A percentile compares a stretch with the other conserved stretches of the same genome.
Evolutionary conservation across 768 basidiomycete species (phyloP).

Genomic region (Phanerochaete sordida): DNA sequence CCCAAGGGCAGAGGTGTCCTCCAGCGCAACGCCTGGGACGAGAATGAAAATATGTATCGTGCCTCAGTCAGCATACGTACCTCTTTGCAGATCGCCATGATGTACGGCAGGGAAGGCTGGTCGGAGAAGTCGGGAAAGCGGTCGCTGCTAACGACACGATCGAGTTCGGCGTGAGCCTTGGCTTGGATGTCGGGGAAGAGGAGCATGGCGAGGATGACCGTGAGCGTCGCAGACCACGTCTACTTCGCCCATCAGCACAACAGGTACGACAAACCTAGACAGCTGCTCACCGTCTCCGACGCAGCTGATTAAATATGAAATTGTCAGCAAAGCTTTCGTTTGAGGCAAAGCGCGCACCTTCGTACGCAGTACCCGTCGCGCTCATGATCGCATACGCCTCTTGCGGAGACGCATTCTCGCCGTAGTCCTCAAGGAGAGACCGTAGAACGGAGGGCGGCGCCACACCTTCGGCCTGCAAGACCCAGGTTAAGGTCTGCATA

Average conservation of each 20-base stretch:
- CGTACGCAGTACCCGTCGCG: slow-evolving; percentile 9
- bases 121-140: slow-evolving; percentile 27
- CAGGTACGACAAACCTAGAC: no score
- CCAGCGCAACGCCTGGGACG: no score
- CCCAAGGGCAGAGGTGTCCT: neutral
- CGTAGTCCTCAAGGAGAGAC: slow-evolving; percentile 5
- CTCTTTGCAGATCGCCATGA: slow-evolving; percentile 20
- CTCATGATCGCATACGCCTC: slow-evolving; percentile 1
- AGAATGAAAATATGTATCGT: no score
- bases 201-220: slow-evolving; percentile 11
- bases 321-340: no score
- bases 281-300: slow-evolving; percentile 2
- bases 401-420: neutral
- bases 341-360: no score
- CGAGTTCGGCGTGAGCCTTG: slow-evolving; percentile 10
- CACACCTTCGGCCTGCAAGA: neutral
- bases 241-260: slow-evolving; percentile 13
- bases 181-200: slow-evolving; percentile 11
- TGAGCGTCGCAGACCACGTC: slow-evolving; percentile 16
- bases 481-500: no score
- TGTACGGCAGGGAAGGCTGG: slow-evolving; percentile 19
- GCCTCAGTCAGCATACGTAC: slow-evolving; percentile 8
- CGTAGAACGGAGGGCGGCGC: neutral
- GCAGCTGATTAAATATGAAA: neutral
- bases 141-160: slow-evolving; percentile 18